Base-by-base conservation (phyloP, 176 grass and related monocot species). In the Thinopyrum elongatum region DNA sequence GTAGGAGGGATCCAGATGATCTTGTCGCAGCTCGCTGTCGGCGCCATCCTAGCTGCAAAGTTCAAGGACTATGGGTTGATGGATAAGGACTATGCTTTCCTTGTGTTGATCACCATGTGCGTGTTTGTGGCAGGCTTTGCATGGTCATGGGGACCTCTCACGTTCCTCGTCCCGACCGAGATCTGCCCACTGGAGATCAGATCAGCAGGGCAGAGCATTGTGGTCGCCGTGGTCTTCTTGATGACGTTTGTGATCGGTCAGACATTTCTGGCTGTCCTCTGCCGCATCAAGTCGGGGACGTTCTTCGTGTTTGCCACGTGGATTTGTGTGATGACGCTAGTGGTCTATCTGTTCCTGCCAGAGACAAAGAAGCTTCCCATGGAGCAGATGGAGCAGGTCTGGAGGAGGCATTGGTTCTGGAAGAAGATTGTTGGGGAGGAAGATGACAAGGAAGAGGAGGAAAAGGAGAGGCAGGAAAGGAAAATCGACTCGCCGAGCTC, bases 81-180 rank as follows among this genome's bases (percentile, higher is more conserved):
- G 94, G 77, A 89, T 26, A 87, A 61, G 66, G 77, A 82, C 11
- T 90, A 87, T 35, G 90, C 80, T 19, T 92, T 88, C 62, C 65
- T 94, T 33, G 88, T 97, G 28, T 63, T 97, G 80, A 68, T 87
- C 83, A 82, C 78, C 42, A 85, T 90, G 66, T 94, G 94, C 69
- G 82, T 94, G 71, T 94, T 92, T 64, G 88, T 92, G 41, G 83
- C 90, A 21, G 94, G 94, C 0, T 97, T 90, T 36, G 90, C 83
- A 13, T 97, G 92, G 92, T 97, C 94, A 42, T 94, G 92, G 94
- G 94, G 94, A 9, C 94, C 94, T 66, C 86, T 97, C 5, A 92
- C 90, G 2, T 97, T 80, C 71, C 55, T 94, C 23, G 88, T 97
- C 12, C 94, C 94, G 29, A 84, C 85, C 10, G 92, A 97, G 83